Evolutionary conservation across 306 rosid species (phyloP).

Genomic region (Trifolium pratense): DNA sequence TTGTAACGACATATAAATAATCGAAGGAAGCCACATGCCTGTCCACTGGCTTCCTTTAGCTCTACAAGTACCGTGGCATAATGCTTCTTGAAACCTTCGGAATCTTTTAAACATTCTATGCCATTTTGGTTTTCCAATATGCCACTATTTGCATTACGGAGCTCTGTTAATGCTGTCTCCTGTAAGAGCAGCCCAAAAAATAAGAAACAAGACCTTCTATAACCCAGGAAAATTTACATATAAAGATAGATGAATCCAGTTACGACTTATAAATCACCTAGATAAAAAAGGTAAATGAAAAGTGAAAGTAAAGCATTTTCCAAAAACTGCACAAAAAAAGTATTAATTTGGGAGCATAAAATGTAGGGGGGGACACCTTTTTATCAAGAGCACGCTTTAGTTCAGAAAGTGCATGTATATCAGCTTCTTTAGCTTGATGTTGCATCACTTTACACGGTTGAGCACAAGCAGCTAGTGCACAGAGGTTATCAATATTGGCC

Average conservation of each 20-base stretch:
- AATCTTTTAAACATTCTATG: slow-evolving; percentile 60
- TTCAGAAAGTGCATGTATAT: slow-evolving; percentile 64
- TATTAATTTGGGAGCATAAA: slow-evolving; percentile 14
- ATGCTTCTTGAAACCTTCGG: slow-evolving; percentile 73
- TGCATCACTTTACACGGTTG: slow-evolving; percentile 50
- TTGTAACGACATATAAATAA: slow-evolving; percentile 33
- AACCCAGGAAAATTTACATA: slow-evolving; percentile 21
- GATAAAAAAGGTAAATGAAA: slow-evolving; percentile 26
- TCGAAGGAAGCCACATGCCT: slow-evolving; percentile 96
- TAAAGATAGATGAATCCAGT: slow-evolving; percentile 27
- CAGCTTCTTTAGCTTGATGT: slow-evolving; percentile 79
- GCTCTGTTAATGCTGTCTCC: slow-evolving; percentile 72
- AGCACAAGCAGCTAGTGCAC: slow-evolving; percentile 45
- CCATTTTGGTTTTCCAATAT: slow-evolving; percentile 64
- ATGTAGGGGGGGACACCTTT: slow-evolving; percentile 54
- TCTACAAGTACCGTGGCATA: slow-evolving; percentile 89
- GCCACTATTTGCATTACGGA: slow-evolving; percentile 57
- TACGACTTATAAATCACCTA: slow-evolving; percentile 20
- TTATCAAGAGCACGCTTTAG: slow-evolving; percentile 66
- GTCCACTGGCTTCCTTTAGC: slow-evolving; percentile 97
- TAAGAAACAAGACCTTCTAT: slow-evolving; percentile 11
- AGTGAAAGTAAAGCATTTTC: slow-evolving; percentile 17
- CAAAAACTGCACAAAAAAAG: slow-evolving; percentile 29
- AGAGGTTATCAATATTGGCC: slow-evolving; percentile 47
- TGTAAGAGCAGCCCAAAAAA: slow-evolving; percentile 37